phyloP scores from a whole-genome alignment of 495 filamentous ascomycete species.

The Daldinia grandis region DNA sequence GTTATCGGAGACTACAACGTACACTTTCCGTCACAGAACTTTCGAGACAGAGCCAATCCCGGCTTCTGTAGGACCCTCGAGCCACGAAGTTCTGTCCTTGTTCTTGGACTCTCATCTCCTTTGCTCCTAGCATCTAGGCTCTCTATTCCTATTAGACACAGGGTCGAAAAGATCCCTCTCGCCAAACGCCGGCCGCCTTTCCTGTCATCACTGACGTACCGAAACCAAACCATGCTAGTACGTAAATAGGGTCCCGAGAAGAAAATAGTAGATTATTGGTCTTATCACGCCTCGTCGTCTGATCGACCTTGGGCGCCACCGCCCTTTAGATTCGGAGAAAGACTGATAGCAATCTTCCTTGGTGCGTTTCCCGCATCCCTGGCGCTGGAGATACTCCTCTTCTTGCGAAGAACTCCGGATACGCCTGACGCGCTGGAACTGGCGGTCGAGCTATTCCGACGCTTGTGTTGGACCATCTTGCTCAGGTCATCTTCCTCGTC shows the following conservation, averaged over 20 bases:
- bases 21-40: conserved; percentile 1
- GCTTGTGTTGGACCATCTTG: conserved; percentile 75
- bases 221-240: conserved; percentile 36
- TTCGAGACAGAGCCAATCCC: conserved; percentile 5
- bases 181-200: conserved; percentile 44
- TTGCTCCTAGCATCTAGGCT: conserved; percentile 24
- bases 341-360: conserved; percentile 58
- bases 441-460: conserved; percentile 63
- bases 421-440: conserved; percentile 40
- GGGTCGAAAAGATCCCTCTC: conserved; percentile 33
- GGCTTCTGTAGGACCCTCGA: background rate
- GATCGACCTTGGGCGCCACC: conserved; percentile 33
- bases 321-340: conserved; percentile 50
- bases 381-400: conserved; percentile 37
- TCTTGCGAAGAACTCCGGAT: conserved; percentile 39
- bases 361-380: conserved; percentile 41
- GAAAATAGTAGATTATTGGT: conserved; percentile 13
- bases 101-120: conserved; percentile 16
- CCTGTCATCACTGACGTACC: conserved; percentile 41
- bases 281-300: conserved; percentile 32
- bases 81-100: conserved; percentile 1
- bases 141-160: conserved; percentile 24
- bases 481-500: conserved; percentile 83
- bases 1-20: background rate
- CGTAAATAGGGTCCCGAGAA: conserved; percentile 30